A percentile compares a stretch with the other conserved stretches of the same genome.
Conservation (phyloP, 2,329 filamentous ascomycete genomes). For the Phialophora tarda region DNA sequence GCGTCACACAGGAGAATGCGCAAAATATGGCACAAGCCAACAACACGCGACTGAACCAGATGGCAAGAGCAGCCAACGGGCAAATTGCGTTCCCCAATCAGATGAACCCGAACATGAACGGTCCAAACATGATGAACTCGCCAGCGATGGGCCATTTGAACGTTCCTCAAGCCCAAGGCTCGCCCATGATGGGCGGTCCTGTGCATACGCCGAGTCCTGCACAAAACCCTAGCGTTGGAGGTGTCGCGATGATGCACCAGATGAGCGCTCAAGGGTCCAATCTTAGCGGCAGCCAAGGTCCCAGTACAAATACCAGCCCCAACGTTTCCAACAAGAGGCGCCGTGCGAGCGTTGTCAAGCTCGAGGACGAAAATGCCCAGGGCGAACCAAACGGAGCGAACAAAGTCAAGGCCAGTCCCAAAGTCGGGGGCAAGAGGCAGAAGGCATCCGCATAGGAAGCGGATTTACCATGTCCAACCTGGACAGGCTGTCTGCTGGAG, state of each 20-base stretch:
- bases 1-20: constrained; percentile 53
- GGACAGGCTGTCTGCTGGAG: neutral
- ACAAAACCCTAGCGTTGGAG: constrained; percentile 53
- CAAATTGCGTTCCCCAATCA: constrained; percentile 44
- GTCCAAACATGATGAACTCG: constrained; percentile 62
- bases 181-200: constrained; percentile 60
- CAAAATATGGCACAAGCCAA: constrained; percentile 42
- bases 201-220: constrained; percentile 53
- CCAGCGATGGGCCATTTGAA: constrained; percentile 62
- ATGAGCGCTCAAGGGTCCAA: constrained; percentile 63
- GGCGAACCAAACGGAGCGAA: constrained; percentile 52
- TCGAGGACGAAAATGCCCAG: constrained; percentile 59
- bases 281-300: constrained; percentile 54
- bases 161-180: constrained; percentile 54
- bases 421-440: constrained; percentile 54
- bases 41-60: constrained; percentile 34
- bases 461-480: neutral
- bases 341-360: constrained; percentile 64
- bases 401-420: constrained; percentile 56
- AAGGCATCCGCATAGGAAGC: constrained; percentile 45
- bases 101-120: constrained; percentile 50
- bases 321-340: constrained; percentile 64
- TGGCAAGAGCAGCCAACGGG: constrained; percentile 37
- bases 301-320: constrained; percentile 67
- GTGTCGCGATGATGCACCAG: constrained; percentile 62